phyloP scores from a whole-genome alignment of 768 basidiomycete species.

The Mrakia gelida region DNA sequence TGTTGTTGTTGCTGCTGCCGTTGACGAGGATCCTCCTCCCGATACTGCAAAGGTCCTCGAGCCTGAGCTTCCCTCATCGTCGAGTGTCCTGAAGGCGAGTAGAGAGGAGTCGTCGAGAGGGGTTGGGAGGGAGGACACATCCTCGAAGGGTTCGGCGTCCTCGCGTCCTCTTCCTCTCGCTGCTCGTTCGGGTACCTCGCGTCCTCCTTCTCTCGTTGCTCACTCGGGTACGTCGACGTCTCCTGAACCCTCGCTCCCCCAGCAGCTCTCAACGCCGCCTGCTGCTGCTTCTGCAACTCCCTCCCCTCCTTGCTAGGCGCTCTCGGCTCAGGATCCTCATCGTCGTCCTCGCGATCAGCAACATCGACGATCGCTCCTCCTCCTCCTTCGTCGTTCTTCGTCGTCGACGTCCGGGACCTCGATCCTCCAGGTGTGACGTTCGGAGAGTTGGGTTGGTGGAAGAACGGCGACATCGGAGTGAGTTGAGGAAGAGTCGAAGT shows the following conservation, averaged over 20 bases:
- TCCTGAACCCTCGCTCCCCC: background rate
- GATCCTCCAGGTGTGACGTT: background rate
- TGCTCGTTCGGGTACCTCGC: too few relatives aligned
- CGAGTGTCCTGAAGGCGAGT: background rate
- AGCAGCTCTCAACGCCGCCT: background rate
- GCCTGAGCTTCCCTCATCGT: background rate
- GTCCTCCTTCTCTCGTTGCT: background rate
- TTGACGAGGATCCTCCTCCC: slow-evolving; percentile 5
- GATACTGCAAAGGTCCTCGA: background rate
- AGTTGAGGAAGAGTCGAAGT: background rate
- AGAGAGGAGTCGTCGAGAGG: background rate
- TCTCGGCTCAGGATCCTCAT: slow-evolving; percentile 8
- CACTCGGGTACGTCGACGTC: too few relatives aligned
- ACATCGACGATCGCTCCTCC: background rate
- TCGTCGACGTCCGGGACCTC: too few relatives aligned
- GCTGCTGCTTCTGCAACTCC: slow-evolving; percentile 12
- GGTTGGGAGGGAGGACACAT: background rate
- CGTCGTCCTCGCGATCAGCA: background rate
- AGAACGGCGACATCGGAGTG: background rate
- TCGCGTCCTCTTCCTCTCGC: slow-evolving; percentile 6
- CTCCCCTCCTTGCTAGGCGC: slow-evolving; percentile 13
- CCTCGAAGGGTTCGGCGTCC: slow-evolving; percentile 2
- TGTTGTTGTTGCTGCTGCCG: background rate
- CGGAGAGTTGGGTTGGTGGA: background rate
- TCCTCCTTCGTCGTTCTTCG: background rate